Conservation (phyloP, 805 yeast genomes). For the Candida andamanensis region DNA sequence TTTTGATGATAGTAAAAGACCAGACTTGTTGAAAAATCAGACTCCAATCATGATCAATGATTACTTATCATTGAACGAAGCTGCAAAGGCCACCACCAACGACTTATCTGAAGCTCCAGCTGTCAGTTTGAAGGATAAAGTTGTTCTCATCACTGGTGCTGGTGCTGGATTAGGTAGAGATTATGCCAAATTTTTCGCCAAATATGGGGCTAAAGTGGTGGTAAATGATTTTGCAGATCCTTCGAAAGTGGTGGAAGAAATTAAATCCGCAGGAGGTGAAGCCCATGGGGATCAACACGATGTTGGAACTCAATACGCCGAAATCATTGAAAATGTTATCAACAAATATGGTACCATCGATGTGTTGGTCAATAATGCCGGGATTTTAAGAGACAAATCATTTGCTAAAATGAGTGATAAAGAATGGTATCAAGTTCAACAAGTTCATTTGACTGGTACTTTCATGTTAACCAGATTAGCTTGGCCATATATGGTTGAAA, state of each 20-base stretch:
- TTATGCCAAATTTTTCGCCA: constrained; percentile 80
- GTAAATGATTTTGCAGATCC: constrained; percentile 88
- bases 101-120: constrained; percentile 35
- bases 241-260: constrained; percentile 65
- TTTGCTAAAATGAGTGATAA: constrained; percentile 77
- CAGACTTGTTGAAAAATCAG: constrained; percentile 45
- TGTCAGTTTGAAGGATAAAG: constrained; percentile 71
- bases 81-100: constrained; percentile 45
- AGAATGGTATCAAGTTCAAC: constrained; percentile 77
- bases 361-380: constrained; percentile 87
- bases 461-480: constrained; percentile 79
- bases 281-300: constrained; percentile 84
- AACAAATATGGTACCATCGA: constrained; percentile 78
- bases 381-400: constrained; percentile 86
- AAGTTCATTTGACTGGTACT: constrained; percentile 80
- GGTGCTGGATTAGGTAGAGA: constrained; percentile 93
- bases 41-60: constrained; percentile 74
- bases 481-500: constrained; percentile 83
- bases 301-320: constrained; percentile 69
- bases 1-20: constrained; percentile 55
- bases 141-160: constrained; percentile 90
- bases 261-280: constrained; percentile 62
- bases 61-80: constrained; percentile 55
- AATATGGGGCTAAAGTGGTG: constrained; percentile 91
- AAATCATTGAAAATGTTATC: constrained; percentile 72